Evolutionary conservation across 1,139 yeast species (phyloP).

Genomic region (Sugiyamaella pinicola): DNA sequence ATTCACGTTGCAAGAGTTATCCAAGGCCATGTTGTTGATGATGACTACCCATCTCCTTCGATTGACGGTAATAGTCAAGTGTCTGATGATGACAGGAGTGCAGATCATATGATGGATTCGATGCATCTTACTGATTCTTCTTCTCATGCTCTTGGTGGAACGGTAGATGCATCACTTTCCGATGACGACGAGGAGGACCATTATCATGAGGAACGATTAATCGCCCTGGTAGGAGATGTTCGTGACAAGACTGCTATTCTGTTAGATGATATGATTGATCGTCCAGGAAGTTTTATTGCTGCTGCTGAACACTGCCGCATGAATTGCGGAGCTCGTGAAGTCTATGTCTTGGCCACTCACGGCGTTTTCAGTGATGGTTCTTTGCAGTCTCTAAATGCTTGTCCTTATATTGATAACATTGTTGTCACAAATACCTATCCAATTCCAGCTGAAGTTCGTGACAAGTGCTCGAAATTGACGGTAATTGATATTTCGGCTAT

Average conservation of each 20-base stretch:
- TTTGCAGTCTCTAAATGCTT: conserved; percentile 72
- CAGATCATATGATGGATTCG: conserved; percentile 25
- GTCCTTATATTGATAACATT: conserved; percentile 80
- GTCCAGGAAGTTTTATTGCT: conserved; percentile 89
- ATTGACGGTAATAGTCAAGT: conserved; percentile 30
- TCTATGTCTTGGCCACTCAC: conserved; percentile 91
- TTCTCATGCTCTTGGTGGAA: conserved; percentile 67
- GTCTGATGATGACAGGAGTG: conserved; percentile 32
- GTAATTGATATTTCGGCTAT: conserved; percentile 93
- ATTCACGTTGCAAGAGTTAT: conserved; percentile 95
- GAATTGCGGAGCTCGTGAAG: conserved; percentile 93
- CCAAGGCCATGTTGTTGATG: conserved; percentile 96
- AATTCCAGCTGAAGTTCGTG: conserved; percentile 62
- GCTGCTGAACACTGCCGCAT: conserved; percentile 96
- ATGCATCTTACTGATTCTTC: conserved; percentile 23
- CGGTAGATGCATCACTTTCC: conserved; percentile 78
- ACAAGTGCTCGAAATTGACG: conserved; percentile 64
- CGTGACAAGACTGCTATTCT: conserved; percentile 88
- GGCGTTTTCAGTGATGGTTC: conserved; percentile 90
- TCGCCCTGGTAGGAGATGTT: conserved; percentile 96
- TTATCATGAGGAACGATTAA: conserved; percentile 74
- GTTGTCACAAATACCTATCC: conserved; percentile 98
- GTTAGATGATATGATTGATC: conserved; percentile 95
- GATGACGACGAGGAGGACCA: conserved; percentile 86
- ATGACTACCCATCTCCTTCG: conserved; percentile 57